These are phyloP conservation scores for Hypoxylon sp. DNA, from an alignment of 2,329 filamentous ascomycete genomes.

Conservation along the genomic window DNA sequence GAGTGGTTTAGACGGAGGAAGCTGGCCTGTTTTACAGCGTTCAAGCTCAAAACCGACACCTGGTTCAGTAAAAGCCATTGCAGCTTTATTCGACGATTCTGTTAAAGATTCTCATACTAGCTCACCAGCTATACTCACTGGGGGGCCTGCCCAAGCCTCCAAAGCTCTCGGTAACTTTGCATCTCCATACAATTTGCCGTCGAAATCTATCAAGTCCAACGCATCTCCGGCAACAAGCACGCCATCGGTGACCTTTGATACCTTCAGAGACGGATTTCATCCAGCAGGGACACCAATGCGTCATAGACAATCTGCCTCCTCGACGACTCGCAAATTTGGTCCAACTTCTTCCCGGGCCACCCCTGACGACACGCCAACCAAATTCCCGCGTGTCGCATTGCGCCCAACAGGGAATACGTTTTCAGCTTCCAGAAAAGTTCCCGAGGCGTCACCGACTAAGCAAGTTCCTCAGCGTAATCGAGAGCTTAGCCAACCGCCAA, in stretches of 20 bases:
- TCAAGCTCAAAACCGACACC: slow-evolving; percentile 47
- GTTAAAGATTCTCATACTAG: slow-evolving; percentile 46
- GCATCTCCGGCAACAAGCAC: slow-evolving; percentile 20
- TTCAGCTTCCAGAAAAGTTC: slow-evolving; percentile 39
- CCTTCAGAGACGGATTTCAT: slow-evolving; percentile 20
- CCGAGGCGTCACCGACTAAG: slow-evolving; percentile 27
- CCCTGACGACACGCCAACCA: slow-evolving; percentile 29
- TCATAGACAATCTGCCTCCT: slow-evolving; percentile 2
- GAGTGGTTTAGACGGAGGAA: slow-evolving; percentile 11
- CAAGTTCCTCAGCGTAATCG: slow-evolving; percentile 37
- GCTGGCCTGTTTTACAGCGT: slow-evolving; percentile 34
- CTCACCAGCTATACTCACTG: slow-evolving; percentile 16
- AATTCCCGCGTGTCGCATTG: slow-evolving; percentile 32
- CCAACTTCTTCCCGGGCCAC: not conserved
- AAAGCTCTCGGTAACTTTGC: slow-evolving; percentile 43
- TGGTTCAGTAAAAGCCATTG: slow-evolving; percentile 63
- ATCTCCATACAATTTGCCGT: slow-evolving; percentile 45
- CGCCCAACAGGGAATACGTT: slow-evolving; percentile 37
- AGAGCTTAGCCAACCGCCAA: slow-evolving; percentile 46
- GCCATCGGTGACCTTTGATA: slow-evolving; percentile 7
- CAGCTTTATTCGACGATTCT: slow-evolving; percentile 64
- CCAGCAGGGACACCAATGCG: slow-evolving; percentile 15
- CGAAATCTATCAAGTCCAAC: slow-evolving; percentile 23
- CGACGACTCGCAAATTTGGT: slow-evolving; percentile 12
- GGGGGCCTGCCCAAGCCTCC: slow-evolving; percentile 29